A percentile compares a stretch with the other conserved stretches of the same genome.
Evolutionary conservation across 768 basidiomycete species (phyloP).

Genomic region (Pleurotus pulmonarius): DNA sequence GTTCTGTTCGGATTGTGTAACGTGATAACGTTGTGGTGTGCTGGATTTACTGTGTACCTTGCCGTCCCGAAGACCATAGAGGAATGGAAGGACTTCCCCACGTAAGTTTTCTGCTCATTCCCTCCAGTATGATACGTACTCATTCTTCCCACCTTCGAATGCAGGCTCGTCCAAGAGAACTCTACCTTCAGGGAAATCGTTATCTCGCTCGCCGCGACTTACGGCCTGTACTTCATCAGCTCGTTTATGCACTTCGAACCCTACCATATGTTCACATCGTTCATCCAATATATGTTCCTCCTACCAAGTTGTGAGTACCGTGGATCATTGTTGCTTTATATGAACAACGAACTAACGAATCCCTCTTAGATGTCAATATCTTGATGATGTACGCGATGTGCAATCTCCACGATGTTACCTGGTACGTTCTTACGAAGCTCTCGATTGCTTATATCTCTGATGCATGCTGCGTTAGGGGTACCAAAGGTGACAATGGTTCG

Average conservation of each 20-base stretch:
- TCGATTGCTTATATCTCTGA: not conserved
- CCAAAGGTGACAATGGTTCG: conserved; percentile 88
- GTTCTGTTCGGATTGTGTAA: conserved; percentile 77
- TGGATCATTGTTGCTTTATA: not conserved
- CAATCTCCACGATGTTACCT: conserved; percentile 85
- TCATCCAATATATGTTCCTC: conserved; percentile 89
- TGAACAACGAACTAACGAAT: not conserved
- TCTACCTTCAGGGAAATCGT: conserved; percentile 80
- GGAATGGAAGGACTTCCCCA: conserved; percentile 70
- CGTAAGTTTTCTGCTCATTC: conserved; percentile 40
- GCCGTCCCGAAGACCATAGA: conserved; percentile 71
- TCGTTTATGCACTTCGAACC: conserved; percentile 91
- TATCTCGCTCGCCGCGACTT: conserved; percentile 72
- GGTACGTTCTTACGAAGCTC: conserved; percentile 23
- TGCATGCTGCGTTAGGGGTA: conserved; percentile 52
- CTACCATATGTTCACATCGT: conserved; percentile 96
- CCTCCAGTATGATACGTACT: conserved; percentile 2
- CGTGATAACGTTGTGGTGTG: conserved; percentile 82
- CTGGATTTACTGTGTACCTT: conserved; percentile 85
- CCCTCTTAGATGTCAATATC: conserved; percentile 65
- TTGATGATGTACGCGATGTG: conserved; percentile 96
- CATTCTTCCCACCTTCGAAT: conserved; percentile 7
- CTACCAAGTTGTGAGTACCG: conserved; percentile 61
- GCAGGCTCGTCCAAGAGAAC: conserved; percentile 59
- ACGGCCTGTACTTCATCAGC: conserved; percentile 81